Evolutionary conservation across 1,284 basidiomycete genomes (phyloP), one percentile per base, ranked within the genome.

Genomic region (Ceraceosorus bombacis): DNA sequence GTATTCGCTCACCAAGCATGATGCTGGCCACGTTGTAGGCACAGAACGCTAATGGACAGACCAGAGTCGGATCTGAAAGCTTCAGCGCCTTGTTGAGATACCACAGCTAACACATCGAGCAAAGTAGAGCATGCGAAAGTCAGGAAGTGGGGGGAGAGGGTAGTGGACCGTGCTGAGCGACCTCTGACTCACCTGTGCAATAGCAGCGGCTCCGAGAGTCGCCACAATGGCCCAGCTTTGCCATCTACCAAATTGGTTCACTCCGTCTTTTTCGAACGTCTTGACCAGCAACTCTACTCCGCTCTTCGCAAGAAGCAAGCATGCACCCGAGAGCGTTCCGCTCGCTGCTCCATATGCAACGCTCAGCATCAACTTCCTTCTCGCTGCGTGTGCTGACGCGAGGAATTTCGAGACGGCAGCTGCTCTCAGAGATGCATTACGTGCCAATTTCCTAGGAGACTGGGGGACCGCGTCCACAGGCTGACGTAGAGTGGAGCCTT

Each of bases 11-110:
- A 61, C 64, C 74, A 0, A 77, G 63, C 5, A 70, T 69, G 55
- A 77, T 77, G 10, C 89, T 91, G 5, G 90, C 90, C 6, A 93
- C 79, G 73, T 95, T 96, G 80, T 95, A 97, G 78, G 92, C 91
- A 79, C 91, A 95, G 78, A 96, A 97, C 2, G 92, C 91, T 69
- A 92, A 83, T 37, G 93, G 93, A 78, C 91, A 95, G 50, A 96
- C 88, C 54, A 95, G 80, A 0, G 90, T 92, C 0, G 93, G 93
- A 53, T 73, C 71, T 15, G 73, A 71, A 49, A 93, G 82, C 46
- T 87, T 82, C 55, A 97, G 81, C 8, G 86, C 86, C 77, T 91
- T 91, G 80, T 97, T 91, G 66, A 96, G 83, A 77, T 97, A 97
- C 84, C 89, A 92, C 41, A 96, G 82, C 78, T 84, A 79, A 0